Evolutionary conservation across 495 filamentous ascomycete genomes (phyloP).

Genomic region (Tuber melanosporum): DNA sequence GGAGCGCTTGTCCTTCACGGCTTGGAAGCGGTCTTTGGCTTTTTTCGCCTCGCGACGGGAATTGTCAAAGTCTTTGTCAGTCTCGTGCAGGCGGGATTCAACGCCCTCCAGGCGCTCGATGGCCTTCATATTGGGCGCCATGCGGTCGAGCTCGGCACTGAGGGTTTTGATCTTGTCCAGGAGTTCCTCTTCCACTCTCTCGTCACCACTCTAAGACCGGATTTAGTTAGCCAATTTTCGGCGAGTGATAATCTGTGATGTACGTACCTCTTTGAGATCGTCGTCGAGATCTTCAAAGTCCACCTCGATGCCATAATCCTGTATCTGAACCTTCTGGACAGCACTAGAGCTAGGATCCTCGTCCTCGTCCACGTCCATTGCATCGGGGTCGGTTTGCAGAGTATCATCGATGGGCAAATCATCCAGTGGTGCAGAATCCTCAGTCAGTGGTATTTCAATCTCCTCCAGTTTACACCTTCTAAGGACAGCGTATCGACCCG

Average conservation of each 20-base stretch:
- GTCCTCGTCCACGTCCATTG: conserved; percentile 79
- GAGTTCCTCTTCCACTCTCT: conserved; percentile 69
- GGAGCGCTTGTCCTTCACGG: conserved; percentile 71
- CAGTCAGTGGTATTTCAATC: conserved; percentile 71
- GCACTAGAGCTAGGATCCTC: conserved; percentile 50
- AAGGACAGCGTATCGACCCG: conserved; percentile 73
- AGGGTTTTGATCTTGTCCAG: conserved; percentile 68
- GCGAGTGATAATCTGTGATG: conserved; percentile 18
- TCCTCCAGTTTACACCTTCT: conserved; percentile 90
- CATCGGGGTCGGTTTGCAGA: conserved; percentile 62
- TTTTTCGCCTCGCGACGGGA: conserved; percentile 63
- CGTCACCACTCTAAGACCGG: conserved; percentile 54
- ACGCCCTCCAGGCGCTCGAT: conserved; percentile 86
- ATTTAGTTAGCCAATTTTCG: conserved; percentile 31
- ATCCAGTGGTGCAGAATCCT: conserved; percentile 68
- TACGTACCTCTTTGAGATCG: conserved; percentile 68
- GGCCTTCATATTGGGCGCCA: conserved; percentile 92
- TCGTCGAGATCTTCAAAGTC: conserved; percentile 83
- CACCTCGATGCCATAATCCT: conserved; percentile 89
- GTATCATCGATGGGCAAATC: conserved; percentile 81
- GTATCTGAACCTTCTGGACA: conserved; percentile 52
- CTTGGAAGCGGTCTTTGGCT: conserved; percentile 74
- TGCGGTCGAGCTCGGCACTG: conserved; percentile 74
- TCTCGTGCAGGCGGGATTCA: conserved; percentile 71
- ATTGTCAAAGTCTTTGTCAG: conserved; percentile 82